These are phyloP conservation scores for Hyaloscypha finlandica DNA, from an alignment of 495 filamentous ascomycete species.

Conservation along the genomic window DNA sequence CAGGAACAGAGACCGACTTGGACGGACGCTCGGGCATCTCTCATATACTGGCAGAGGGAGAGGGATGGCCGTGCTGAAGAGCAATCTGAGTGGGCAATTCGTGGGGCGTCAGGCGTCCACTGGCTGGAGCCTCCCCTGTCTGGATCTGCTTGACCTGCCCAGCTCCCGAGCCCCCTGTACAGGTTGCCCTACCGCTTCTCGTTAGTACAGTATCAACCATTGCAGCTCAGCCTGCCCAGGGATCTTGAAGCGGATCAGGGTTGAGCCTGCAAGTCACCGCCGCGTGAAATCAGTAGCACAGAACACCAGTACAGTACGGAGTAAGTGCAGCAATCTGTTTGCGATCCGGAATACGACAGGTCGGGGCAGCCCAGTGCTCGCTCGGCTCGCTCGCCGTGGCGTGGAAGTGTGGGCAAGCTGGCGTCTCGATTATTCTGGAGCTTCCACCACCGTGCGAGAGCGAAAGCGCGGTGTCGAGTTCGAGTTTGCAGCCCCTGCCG, in stretches of 20 bases:
- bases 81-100: conserved; percentile 12
- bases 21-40: conserved; percentile 13
- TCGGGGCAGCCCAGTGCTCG: not conserved
- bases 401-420: not conserved
- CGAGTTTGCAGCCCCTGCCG: not conserved
- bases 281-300: not conserved
- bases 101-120: not conserved
- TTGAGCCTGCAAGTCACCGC: not conserved
- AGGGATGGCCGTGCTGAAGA: conserved; percentile 14
- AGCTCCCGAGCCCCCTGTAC: not conserved
- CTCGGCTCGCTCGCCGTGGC: not conserved
- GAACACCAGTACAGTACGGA: no score
- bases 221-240: not conserved
- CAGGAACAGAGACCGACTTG: not conserved
- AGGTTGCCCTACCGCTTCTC: not conserved
- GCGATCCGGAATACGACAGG: not conserved
- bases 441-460: not conserved
- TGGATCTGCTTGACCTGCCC: no score
- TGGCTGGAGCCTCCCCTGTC: not conserved
- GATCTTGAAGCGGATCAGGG: not conserved
- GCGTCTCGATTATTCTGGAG: not conserved
- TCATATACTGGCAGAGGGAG: conserved; percentile 11
- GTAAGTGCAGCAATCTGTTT: not conserved
- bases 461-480: not conserved
- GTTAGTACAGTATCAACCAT: not conserved